phyloP scores from a whole-genome alignment of 306 rosid species.

The Argentina anserina region DNA sequence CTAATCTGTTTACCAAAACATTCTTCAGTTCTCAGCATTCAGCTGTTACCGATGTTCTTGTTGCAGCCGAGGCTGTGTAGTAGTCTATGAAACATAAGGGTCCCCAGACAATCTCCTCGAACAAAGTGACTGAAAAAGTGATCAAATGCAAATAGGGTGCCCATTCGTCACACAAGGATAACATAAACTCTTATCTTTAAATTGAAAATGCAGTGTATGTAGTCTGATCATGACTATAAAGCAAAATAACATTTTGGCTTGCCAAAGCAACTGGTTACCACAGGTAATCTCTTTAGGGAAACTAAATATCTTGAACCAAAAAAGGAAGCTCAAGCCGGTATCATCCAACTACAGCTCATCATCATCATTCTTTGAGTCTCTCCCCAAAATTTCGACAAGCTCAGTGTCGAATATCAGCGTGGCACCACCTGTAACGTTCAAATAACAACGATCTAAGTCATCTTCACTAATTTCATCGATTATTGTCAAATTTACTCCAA shows the following conservation, averaged over 20 bases:
- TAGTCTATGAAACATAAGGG: not conserved
- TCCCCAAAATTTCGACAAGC: slow-evolving; percentile 83
- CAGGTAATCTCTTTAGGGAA: not conserved
- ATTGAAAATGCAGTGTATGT: not conserved
- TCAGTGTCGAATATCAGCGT: slow-evolving; percentile 90
- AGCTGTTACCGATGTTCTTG: too few species aligned
- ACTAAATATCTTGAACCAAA: not conserved
- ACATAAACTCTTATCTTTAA: not conserved
- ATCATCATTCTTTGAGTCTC: slow-evolving; percentile 26
- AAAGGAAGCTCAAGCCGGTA: not conserved
- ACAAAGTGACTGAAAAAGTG: not conserved
- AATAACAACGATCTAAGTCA: not conserved
- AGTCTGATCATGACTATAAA: not conserved
- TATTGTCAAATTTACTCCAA: not conserved
- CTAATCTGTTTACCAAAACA: too few species aligned
- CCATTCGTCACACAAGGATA: not conserved
- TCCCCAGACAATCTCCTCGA: not conserved
- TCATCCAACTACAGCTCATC: slow-evolving; percentile 24
- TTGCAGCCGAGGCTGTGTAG: not conserved
- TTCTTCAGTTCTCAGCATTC: too few species aligned
- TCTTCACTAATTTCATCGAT: not conserved
- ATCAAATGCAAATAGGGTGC: not conserved
- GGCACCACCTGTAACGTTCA: slow-evolving; percentile 72
- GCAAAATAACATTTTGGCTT: not conserved
- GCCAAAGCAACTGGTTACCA: not conserved